A percentile compares a stretch with the other conserved stretches of the same genome.
These are phyloP conservation scores for Hyphopichia burtonii DNA, from an alignment of 1,139 yeast genomes.

Conservation along the genomic window DNA sequence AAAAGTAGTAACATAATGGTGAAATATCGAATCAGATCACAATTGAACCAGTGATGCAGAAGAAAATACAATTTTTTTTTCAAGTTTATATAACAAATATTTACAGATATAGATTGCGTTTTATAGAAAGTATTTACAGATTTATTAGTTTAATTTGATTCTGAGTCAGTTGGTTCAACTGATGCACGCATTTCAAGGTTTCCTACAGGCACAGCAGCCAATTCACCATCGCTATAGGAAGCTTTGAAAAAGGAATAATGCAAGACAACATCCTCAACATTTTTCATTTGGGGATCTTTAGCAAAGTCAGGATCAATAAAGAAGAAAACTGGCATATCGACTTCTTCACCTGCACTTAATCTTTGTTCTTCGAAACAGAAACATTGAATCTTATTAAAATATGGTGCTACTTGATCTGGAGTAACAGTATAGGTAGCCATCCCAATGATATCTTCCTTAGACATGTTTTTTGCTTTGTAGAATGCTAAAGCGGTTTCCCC, in stretches of 20 bases:
- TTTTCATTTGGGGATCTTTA: conserved; percentile 89
- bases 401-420: conserved; percentile 95
- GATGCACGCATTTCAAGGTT: conserved; percentile 20
- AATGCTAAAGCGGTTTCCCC: conserved; percentile 98
- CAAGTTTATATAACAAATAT: no score
- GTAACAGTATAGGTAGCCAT: conserved; percentile 98
- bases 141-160: no score
- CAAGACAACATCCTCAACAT: conserved; percentile 83
- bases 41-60: no score
- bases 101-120: no score
- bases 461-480: conserved; percentile 83
- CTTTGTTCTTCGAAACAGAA: conserved; percentile 97
- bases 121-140: no score
- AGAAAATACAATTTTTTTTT: no score
- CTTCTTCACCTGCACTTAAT: conserved; percentile 93
- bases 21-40: no score
- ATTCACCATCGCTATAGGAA: conserved; percentile 45
- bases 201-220: conserved; percentile 42
- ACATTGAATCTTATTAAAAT: conserved; percentile 95
- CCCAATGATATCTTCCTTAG: conserved; percentile 90
- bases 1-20: no score
- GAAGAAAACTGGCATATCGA: conserved; percentile 98
- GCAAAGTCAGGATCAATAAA: conserved; percentile 98
- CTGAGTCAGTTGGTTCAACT: no score
- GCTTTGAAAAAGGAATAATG: conserved; percentile 90